Conservation (phyloP, 306 rosid species). For the Trifolium subterraneum region DNA sequence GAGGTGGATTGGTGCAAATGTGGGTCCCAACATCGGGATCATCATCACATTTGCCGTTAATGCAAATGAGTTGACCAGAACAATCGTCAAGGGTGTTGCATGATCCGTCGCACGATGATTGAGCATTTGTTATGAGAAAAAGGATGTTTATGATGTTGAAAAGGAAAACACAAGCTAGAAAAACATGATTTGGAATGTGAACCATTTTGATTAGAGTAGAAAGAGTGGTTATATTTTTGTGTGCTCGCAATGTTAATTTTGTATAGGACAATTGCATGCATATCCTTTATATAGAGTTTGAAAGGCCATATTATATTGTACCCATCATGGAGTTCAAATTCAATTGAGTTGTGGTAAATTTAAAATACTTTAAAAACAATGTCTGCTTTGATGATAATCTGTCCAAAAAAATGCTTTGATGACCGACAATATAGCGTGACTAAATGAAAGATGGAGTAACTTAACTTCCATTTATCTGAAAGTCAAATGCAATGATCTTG, state of each 20-base stretch:
- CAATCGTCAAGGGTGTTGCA: constrained; percentile 52
- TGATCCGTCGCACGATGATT: constrained; percentile 52
- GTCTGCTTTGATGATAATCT: too few relatives aligned
- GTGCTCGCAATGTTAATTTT: not conserved
- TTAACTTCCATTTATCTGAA: too few relatives aligned
- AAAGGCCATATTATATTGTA: not conserved
- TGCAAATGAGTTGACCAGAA: constrained; percentile 57
- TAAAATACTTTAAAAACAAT: too few relatives aligned
- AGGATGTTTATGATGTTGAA: constrained; percentile 23
- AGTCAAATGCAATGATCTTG: too few relatives aligned
- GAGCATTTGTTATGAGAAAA: constrained; percentile 18
- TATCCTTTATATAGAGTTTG: not conserved
- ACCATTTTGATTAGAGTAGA: not conserved
- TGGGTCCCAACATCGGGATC: constrained; percentile 53
- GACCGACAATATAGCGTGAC: too few relatives aligned
- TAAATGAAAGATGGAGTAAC: too few relatives aligned
- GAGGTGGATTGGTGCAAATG: constrained; percentile 15
- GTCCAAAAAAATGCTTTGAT: too few relatives aligned
- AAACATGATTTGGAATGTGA: not conserved
- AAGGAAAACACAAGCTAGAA: constrained; percentile 7
- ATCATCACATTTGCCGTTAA: constrained; percentile 52
- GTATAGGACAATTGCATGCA: not conserved
- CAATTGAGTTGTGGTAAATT: too few relatives aligned
- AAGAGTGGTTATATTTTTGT: not conserved
- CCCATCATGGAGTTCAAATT: not conserved